Percentiles rank a stretch among this genome's conserved stretches.
phyloP scores from a whole-genome alignment of 2,329 filamentous ascomycete genomes.

The Talaromyces sp. region DNA sequence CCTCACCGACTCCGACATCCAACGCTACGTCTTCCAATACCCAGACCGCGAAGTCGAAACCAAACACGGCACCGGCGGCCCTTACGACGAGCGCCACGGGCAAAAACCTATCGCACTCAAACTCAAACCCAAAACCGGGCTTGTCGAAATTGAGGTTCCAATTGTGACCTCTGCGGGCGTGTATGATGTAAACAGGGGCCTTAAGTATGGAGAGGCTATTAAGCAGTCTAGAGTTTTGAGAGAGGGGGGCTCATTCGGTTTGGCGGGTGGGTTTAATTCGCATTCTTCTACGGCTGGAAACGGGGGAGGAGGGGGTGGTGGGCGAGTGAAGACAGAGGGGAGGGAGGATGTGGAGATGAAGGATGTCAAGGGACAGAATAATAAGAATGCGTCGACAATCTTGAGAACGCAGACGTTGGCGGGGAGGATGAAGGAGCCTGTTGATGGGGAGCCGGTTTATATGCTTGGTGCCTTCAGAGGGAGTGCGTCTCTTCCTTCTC shows the following conservation, averaged over 20 bases:
- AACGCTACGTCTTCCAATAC: slow-evolving; percentile 82
- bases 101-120: slow-evolving; percentile 69
- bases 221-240: slow-evolving; percentile 51
- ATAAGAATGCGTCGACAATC: slow-evolving; percentile 48
- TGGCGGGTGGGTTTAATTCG: slow-evolving; percentile 70
- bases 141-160: slow-evolving; percentile 90
- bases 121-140: slow-evolving; percentile 74
- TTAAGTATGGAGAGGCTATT: slow-evolving; percentile 77
- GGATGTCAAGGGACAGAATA: slow-evolving; percentile 23
- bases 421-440: slow-evolving; percentile 68
- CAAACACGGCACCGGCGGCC: slow-evolving; percentile 48
- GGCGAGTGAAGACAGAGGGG: slow-evolving; percentile 20
- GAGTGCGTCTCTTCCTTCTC: slow-evolving; percentile 51
- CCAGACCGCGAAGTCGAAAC: slow-evolving; percentile 54
- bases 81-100: slow-evolving; percentile 56
- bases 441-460: slow-evolving; percentile 69
- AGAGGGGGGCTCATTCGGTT: slow-evolving; percentile 64
- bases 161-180: slow-evolving; percentile 63
- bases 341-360: slow-evolving; percentile 33
- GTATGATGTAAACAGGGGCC: slow-evolving; percentile 80
- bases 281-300: slow-evolving; percentile 26
- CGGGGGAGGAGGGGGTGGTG: slow-evolving; percentile 18
- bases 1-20: slow-evolving; percentile 70
- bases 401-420: slow-evolving; percentile 79
- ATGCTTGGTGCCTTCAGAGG: slow-evolving; percentile 90